Conservation (phyloP, 306 rosid genomes). For the Cercis canadensis region DNA sequence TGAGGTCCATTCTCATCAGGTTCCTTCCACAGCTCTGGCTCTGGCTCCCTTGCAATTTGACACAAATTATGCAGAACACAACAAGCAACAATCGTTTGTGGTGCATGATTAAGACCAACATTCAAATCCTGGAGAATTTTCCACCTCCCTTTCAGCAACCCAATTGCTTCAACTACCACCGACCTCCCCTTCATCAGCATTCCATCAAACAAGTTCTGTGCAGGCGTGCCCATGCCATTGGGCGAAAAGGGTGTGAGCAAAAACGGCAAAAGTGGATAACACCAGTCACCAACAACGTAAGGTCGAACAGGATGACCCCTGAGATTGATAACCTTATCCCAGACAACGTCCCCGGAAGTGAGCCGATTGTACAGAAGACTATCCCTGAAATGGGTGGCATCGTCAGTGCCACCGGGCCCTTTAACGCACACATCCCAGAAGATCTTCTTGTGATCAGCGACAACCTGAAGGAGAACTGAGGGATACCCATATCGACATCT, state of each 20-base stretch:
- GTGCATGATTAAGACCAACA: conserved; percentile 81
- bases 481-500: conserved; percentile 67
- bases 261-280: conserved; percentile 77
- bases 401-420: conserved; percentile 80
- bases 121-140: conserved; percentile 83
- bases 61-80: conserved; percentile 93
- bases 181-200: conserved; percentile 97
- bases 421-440: conserved; percentile 97
- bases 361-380: conserved; percentile 69
- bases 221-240: conserved; percentile 73
- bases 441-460: conserved; percentile 83
- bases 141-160: conserved; percentile 93
- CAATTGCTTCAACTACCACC: conserved; percentile 83
- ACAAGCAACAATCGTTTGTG: conserved; percentile 90
- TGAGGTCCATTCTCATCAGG: conserved; percentile 79
- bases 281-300: conserved; percentile 90
- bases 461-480: conserved; percentile 82
- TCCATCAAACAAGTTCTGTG: conserved; percentile 86
- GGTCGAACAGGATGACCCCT: conserved; percentile 78
- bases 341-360: conserved; percentile 70
- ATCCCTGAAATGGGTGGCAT: conserved; percentile 79
- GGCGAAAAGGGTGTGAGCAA: conserved; percentile 77
- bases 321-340: conserved; percentile 75
- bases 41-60: conserved; percentile 93
- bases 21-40: conserved; percentile 86